Evolutionary conservation across 2,329 filamentous ascomycete genomes (phyloP).

Genomic region (Penicillium brevicompactum): DNA sequence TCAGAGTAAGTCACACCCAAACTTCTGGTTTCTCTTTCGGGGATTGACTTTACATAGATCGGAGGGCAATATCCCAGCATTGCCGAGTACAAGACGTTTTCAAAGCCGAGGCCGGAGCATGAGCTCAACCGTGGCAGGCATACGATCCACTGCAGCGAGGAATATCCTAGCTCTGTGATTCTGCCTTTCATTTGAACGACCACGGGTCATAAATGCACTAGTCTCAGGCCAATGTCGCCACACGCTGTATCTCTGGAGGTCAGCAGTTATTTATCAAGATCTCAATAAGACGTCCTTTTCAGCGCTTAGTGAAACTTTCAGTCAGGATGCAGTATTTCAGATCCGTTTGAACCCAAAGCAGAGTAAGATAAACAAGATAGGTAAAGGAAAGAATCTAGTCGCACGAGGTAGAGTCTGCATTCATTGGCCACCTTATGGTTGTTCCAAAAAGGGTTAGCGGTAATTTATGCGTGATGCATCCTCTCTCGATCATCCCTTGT

Average conservation of each 20-base stretch:
- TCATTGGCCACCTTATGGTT: too few species aligned
- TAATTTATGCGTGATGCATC: too few species aligned
- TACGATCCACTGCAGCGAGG: constrained; percentile 40
- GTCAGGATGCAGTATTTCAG: too few species aligned
- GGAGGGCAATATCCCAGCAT: constrained; percentile 40
- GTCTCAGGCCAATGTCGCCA: neutral
- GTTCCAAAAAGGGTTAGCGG: too few species aligned
- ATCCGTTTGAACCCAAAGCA: too few species aligned
- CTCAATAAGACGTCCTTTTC: too few species aligned
- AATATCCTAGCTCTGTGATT: constrained; percentile 42
- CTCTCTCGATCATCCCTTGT: too few species aligned
- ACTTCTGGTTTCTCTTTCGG: neutral
- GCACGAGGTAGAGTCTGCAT: too few species aligned
- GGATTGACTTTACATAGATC: constrained; percentile 19
- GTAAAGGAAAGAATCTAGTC: too few species aligned
- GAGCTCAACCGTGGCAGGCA: constrained; percentile 47
- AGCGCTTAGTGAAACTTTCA: too few species aligned
- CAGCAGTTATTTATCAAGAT: too few species aligned
- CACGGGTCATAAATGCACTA: neutral
- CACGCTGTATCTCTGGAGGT: neutral
- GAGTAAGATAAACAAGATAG: too few species aligned
- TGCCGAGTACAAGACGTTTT: constrained; percentile 45
- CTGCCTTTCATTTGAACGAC: constrained; percentile 36
- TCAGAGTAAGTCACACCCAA: constrained; percentile 18
- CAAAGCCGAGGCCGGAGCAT: constrained; percentile 41